A percentile compares a stretch with the other conserved stretches of the same genome.
Evolutionary conservation across 768 basidiomycete genomes (phyloP).

Genomic region (Hypholoma sublateritium): DNA sequence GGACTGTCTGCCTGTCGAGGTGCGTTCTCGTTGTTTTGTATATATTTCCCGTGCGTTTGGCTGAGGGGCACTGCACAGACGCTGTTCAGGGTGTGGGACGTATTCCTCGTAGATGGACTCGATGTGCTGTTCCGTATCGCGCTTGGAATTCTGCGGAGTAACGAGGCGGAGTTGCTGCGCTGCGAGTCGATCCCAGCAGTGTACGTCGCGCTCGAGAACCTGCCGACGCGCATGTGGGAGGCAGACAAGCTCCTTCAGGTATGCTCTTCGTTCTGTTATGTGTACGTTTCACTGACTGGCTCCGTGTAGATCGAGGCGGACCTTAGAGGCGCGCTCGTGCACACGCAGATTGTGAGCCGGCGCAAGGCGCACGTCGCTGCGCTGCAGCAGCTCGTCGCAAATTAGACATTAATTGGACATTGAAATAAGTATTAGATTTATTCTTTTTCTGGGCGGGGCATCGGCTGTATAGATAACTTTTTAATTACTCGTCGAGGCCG

Average conservation of each 20-base stretch:
- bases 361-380: constrained; percentile 50
- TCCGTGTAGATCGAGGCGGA: constrained; percentile 52
- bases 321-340: constrained; percentile 49
- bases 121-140: constrained; percentile 92
- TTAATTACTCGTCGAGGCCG: too few species aligned
- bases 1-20: constrained; percentile 94
- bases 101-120: constrained; percentile 90
- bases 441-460: too few species aligned
- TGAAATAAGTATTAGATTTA: too few species aligned
- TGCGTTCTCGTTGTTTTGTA: constrained; percentile 33
- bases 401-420: not conserved
- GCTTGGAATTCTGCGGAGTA: constrained; percentile 79
- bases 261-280: constrained; percentile 18
- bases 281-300: not conserved
- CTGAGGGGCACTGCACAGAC: constrained; percentile 50
- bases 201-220: constrained; percentile 84
- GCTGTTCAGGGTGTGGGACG: constrained; percentile 93
- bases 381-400: constrained; percentile 29
- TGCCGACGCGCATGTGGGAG: constrained; percentile 93
- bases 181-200: constrained; percentile 87
- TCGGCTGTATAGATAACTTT: too few species aligned
- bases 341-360: constrained; percentile 55
- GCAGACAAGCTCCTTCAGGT: constrained; percentile 90
- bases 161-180: constrained; percentile 79
- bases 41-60: not conserved